Percentiles rank a stretch among this genome's conserved stretches.
phyloP scores from a whole-genome alignment of 164 flowering plant genomes.

The Magnolia changhungtana region DNA sequence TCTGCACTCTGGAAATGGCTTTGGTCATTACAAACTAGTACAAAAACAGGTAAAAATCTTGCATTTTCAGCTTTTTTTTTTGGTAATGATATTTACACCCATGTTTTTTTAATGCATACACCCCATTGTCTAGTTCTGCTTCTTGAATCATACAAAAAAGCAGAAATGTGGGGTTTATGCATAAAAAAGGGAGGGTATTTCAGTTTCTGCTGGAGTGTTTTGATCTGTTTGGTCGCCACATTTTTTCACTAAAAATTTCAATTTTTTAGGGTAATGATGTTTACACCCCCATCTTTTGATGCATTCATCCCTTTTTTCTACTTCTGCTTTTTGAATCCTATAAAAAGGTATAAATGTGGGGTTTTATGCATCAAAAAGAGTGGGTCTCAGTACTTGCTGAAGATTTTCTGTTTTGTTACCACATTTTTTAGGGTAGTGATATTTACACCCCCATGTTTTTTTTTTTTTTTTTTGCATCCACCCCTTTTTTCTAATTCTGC shows the following conservation, averaged over 20 bases:
- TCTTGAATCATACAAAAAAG: neutral
- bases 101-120: neutral
- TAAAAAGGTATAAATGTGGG: neutral
- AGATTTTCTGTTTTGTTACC: neutral
- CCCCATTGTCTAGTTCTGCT: neutral
- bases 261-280: neutral
- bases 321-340: neutral
- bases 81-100: neutral
- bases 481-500: too few species aligned
- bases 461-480: neutral
- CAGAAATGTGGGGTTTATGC: neutral
- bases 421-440: neutral
- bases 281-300: neutral
- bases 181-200: neutral
- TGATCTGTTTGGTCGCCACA: neutral
- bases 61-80: neutral
- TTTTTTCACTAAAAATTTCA: neutral
- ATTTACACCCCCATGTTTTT: neutral
- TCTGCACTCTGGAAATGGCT: slow-evolving; percentile 67
- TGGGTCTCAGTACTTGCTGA: neutral
- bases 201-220: neutral
- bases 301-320: neutral
- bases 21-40: slow-evolving; percentile 63
- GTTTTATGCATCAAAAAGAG: too few species aligned
- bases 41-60: slow-evolving; percentile 55